Base-by-base conservation (phyloP, 1,284 basidiomycete genomes). In the Amylostereum chailletii region DNA sequence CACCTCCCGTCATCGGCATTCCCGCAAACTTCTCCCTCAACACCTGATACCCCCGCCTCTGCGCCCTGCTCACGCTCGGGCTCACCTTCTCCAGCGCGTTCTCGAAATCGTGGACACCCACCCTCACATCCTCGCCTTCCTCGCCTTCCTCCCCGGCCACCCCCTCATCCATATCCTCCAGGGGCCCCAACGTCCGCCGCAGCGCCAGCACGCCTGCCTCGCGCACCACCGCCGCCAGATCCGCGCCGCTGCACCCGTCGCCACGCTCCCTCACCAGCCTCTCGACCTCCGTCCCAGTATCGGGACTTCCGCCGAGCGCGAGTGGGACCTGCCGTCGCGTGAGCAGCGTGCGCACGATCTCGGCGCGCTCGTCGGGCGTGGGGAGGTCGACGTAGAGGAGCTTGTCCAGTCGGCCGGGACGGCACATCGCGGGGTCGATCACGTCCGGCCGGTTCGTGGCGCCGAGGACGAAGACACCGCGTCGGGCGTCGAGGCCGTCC, bases 371-470 rank as follows among this genome's bases (percentile, higher is more conserved):
- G 9, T 72, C 64, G 0, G 84, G 57, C 0, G 74, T 71, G 1
- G 95, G 95, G 1, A 98, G 73, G 64, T 98, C 95, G 57, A 99
- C 94, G 62, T 97, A 99, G 31, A 99, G 77, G 5, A 98, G 77
- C 67, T 97, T 98, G 72, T 99, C 95, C 9, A 99, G 77, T 2
- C 95, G 81, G 0, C 95, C 95, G 0, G 95, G 95, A 11, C 94
- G 86, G 50, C 94, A 92, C 94, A 98, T 97, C 3, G 95, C 95
- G 0, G 95, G 95, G 63, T 98, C 95, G 55, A 98, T 94, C 83
- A 98, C 97, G 70, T 98, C 95, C 0, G 95, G 95, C n/a, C 95
- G 76, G 68, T 99, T 98, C 3, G 95, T 99, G 1, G 95, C 95
- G 0, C 88, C 95, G 56, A 98, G 94, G 30, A 98, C 94, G 62